Evolutionary conservation across 192 early-diverging fungal genomes (phyloP).

Genomic region (Coemansia sp.): DNA sequence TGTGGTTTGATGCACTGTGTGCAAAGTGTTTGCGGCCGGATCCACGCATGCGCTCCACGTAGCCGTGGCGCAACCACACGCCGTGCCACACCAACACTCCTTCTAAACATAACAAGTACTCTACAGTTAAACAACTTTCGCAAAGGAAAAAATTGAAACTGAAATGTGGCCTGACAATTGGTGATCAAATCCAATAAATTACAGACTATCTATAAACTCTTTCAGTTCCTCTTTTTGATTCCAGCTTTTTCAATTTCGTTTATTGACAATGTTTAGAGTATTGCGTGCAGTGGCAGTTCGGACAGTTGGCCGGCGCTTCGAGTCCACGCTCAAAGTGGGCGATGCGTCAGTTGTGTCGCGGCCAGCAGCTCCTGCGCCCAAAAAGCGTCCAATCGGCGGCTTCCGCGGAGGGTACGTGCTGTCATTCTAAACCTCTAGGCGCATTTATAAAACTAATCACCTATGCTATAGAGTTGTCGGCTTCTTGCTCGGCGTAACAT

Average conservation of each 20-base stretch:
- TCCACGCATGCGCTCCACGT: too few relatives aligned
- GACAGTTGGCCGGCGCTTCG: constrained; percentile 23
- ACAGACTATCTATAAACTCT: too few relatives aligned
- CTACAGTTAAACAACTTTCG: too few relatives aligned
- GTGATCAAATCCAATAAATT: too few relatives aligned
- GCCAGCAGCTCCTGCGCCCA: constrained; percentile 37
- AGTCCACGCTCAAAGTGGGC: constrained; percentile 50
- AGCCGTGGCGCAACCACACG: too few relatives aligned
- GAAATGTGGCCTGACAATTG: too few relatives aligned
- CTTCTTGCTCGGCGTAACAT: constrained; percentile 74
- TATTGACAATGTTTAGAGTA: constrained; percentile 24
- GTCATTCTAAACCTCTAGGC: neutral
- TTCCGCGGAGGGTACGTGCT: constrained; percentile 61
- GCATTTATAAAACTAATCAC: neutral
- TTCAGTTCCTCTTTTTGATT: neutral
- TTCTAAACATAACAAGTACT: too few relatives aligned
- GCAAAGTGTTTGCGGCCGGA: too few relatives aligned
- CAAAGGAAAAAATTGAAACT: too few relatives aligned
- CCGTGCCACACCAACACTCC: too few relatives aligned
- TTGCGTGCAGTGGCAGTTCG: constrained; percentile 26
- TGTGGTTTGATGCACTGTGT: too few relatives aligned
- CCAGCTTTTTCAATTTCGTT: neutral
- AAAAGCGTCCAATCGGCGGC: constrained; percentile 60
- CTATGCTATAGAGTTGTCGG: constrained; percentile 63
- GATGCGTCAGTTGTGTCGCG: constrained; percentile 25